phyloP scores from a whole-genome alignment of 1,284 basidiomycete species.

The Tilletiaria anomala region DNA sequence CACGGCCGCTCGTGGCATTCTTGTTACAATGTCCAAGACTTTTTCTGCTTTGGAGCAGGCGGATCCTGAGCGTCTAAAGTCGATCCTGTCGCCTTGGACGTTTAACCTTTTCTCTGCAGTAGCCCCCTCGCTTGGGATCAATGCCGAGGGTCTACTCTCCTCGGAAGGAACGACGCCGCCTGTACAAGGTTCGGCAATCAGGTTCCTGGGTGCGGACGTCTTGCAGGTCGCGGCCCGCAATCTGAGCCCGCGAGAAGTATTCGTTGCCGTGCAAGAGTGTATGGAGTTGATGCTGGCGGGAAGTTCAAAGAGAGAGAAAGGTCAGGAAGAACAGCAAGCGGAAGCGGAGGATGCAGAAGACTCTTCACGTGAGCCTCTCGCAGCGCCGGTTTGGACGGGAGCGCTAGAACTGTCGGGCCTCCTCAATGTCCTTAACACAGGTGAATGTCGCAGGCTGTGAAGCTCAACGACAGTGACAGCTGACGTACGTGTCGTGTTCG shows the following conservation, averaged over 20 bases:
- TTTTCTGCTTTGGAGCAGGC: conserved; percentile 5
- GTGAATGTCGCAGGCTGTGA: no score
- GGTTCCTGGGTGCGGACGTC: neutral
- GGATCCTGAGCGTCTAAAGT: conserved; percentile 10
- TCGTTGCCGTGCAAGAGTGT: conserved; percentile 23
- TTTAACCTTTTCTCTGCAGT: conserved; percentile 21
- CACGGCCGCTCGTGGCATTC: conserved; percentile 2
- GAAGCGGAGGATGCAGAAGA: neutral
- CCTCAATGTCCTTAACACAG: no score
- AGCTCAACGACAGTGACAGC: no score
- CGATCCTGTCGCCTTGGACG: conserved; percentile 6
- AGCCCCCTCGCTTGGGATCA: conserved; percentile 14
- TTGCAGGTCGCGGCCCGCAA: conserved; percentile 2
- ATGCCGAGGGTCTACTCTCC: conserved; percentile 2
- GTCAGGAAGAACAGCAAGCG: conserved; percentile 1
- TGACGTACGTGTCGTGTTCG: no score
- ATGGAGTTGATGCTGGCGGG: conserved; percentile 12
- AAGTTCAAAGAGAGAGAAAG: conserved; percentile 1
- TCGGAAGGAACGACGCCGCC: neutral
- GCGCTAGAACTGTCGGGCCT: no score
- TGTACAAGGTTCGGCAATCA: neutral
- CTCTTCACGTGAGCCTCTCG: neutral
- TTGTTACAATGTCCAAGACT: conserved; percentile 4
- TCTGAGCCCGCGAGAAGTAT: conserved; percentile 22
- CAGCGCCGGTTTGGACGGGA: conserved; percentile 7